phyloP scores from a whole-genome alignment of 1,139 yeast genomes.

The Taphrina flavorubra region DNA sequence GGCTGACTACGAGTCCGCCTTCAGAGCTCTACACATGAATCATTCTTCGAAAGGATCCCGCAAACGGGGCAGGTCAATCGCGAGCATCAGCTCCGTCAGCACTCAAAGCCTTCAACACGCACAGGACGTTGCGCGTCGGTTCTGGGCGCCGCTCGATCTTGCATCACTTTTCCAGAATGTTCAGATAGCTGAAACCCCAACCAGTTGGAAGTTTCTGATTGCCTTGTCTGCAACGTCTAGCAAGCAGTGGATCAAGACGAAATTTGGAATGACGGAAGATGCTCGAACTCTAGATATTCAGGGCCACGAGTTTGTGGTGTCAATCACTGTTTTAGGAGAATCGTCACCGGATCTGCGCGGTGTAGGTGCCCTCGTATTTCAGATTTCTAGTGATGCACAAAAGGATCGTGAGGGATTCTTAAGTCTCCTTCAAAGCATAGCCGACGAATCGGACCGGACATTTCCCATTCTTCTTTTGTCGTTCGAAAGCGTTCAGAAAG shows the following conservation, averaged over 20 bases:
- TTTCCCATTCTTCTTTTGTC: conserved; percentile 15
- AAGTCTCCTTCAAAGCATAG: conserved; percentile 15
- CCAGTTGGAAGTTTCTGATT: conserved; percentile 4
- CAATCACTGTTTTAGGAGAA: background rate
- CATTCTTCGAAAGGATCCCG: background rate
- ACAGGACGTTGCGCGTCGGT: conserved; percentile 12
- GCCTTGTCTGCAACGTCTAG: conserved; percentile 4
- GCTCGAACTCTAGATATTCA: background rate
- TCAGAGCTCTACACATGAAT: background rate
- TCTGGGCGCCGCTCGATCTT: conserved; percentile 24
- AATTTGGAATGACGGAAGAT: conserved; percentile 11
- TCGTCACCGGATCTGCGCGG: background rate
- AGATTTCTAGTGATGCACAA: conserved; percentile 9
- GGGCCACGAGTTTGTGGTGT: background rate
- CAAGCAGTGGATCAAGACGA: conserved; percentile 18
- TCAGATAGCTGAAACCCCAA: background rate
- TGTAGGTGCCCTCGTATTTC: conserved; percentile 20
- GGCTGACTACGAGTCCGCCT: conserved; percentile 16
- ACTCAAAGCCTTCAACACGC: background rate
- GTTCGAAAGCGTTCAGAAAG: conserved; percentile 5
- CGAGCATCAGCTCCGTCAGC: background rate
- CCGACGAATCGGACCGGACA: conserved; percentile 5
- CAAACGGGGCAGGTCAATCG: conserved; percentile 10
- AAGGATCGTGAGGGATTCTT: conserved; percentile 3
- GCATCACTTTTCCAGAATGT: background rate